Evolutionary conservation across 495 filamentous ascomycete genomes (phyloP).

Genomic region (Penicillium subrubescens): DNA sequence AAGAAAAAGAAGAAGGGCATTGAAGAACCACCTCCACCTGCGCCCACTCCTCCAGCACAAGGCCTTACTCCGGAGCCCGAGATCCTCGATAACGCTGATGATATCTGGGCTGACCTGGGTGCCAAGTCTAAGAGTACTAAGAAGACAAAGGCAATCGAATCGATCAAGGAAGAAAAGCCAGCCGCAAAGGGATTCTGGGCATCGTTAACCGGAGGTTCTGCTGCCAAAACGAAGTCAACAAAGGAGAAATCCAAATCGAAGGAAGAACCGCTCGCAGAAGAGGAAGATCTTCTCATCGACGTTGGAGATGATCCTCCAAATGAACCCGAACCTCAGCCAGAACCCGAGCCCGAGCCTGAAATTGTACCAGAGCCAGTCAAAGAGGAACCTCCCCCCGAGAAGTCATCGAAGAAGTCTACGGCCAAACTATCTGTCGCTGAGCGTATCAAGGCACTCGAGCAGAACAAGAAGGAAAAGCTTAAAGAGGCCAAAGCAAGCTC

Average conservation of each 20-base stretch:
- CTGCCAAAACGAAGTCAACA: slow-evolving; percentile 28
- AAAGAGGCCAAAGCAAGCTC: slow-evolving; percentile 37
- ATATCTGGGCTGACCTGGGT: slow-evolving; percentile 43
- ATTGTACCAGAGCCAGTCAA: slow-evolving; percentile 23
- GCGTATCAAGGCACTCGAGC: slow-evolving; percentile 50
- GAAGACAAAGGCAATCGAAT: slow-evolving; percentile 36
- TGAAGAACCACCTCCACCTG: slow-evolving; percentile 47
- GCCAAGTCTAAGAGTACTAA: slow-evolving; percentile 37
- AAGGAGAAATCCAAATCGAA: slow-evolving; percentile 30
- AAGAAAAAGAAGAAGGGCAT: slow-evolving; percentile 49
- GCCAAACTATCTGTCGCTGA: slow-evolving; percentile 49
- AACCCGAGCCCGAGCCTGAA: slow-evolving; percentile 27
- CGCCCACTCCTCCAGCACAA: slow-evolving; percentile 54
- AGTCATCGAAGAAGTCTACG: slow-evolving; percentile 45
- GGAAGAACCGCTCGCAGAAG: slow-evolving; percentile 30
- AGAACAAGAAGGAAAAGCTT: slow-evolving; percentile 43
- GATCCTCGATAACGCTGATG: slow-evolving; percentile 22
- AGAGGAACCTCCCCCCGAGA: slow-evolving; percentile 23
- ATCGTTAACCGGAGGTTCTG: slow-evolving; percentile 38
- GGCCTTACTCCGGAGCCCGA: slow-evolving; percentile 48
- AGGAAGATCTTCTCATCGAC: slow-evolving; percentile 33
- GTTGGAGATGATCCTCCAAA: slow-evolving; percentile 33
- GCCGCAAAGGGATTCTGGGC: slow-evolving; percentile 52
- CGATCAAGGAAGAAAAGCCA: slow-evolving; percentile 34
- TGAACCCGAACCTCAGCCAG: slow-evolving; percentile 37